Evolutionary conservation across 2,329 filamentous ascomycete species (phyloP).

Genomic region (Colletotrichum scovillei): DNA sequence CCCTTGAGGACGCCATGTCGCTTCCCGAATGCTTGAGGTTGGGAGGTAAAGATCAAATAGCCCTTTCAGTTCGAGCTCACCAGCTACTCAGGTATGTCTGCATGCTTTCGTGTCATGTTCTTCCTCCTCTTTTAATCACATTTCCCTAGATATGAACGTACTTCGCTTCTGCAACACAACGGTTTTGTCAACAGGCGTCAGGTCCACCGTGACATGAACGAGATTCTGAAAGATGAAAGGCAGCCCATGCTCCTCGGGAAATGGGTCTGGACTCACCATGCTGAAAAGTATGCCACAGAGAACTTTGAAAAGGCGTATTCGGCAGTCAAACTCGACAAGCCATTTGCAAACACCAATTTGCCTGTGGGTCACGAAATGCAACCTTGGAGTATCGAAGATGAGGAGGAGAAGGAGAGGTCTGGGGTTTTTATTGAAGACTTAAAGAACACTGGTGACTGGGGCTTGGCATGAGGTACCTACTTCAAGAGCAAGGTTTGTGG

Average conservation of each 20-base stretch:
- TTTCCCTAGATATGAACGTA: background rate
- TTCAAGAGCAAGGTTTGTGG: no score
- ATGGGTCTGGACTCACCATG: background rate
- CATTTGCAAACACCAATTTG: background rate
- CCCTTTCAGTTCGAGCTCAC: background rate
- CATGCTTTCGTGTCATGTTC: background rate
- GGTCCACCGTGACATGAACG: background rate
- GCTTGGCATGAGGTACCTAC: background rate
- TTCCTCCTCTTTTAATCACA: background rate
- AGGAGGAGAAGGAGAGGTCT: background rate
- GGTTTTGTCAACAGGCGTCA: background rate
- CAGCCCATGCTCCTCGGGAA: background rate
- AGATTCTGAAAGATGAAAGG: background rate
- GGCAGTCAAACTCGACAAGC: background rate
- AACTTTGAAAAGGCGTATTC: background rate
- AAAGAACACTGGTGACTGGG: background rate
- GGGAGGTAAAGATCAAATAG: background rate
- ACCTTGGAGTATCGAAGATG: background rate
- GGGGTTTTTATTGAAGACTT: background rate
- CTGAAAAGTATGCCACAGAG: background rate
- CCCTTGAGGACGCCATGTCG: conserved; percentile 50
- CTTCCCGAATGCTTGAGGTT: background rate
- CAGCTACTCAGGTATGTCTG: background rate
- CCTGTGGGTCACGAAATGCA: background rate
- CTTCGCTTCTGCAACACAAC: background rate